Evolutionary conservation across 768 basidiomycete genomes (phyloP), one percentile per base, ranked within the genome.

Genomic region (Hemileccinum rubropunctum): DNA sequence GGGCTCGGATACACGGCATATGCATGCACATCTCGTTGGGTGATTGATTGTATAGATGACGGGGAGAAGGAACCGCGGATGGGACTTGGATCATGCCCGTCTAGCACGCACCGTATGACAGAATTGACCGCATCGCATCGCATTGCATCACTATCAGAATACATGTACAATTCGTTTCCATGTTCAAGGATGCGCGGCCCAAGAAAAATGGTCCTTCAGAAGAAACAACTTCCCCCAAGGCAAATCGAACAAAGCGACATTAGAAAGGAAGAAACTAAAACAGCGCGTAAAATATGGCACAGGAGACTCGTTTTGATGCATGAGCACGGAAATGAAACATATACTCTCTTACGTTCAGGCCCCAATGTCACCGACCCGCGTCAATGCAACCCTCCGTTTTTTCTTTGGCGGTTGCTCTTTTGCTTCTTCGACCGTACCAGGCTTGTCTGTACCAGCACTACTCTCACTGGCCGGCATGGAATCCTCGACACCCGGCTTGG

Each of bases 381-480:
- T 90, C 58, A 91, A 73, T 32, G 80, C 86, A n/a, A 91, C 81
- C 20, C 90, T 76, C 48, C 90, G 77, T 68, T 90, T 92, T 70
- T 93, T 92, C 78, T 89, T 93, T 6, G 86, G 86, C 3, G 86
- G 90, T 52, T 82, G 84, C 2, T 53, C 64, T 34, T 47, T 63
- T 4, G 61, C 53, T 26, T 59, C 65, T 18, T 64, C 70, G 13
- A 50, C 14, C 18, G 15, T 23, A 1, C 5, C 46, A 2, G 41
- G 42, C 44, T 44, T 59, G 23, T 57, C 56, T 7, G 46, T 33
- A 26, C 34, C 20, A 42, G 43, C 6, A n/a, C 44, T 23, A 51
- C 58, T 61, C 30, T 50, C 65, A 18, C 48, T 34, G 10, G 52
- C 27, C 20, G 18, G 34, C 20, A 52, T 33, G 17, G 51, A 42